Evolutionary conservation across 1,284 basidiomycete genomes (phyloP), one percentile per base, ranked within the genome.

Genomic region (Cryptococcus sp.): DNA sequence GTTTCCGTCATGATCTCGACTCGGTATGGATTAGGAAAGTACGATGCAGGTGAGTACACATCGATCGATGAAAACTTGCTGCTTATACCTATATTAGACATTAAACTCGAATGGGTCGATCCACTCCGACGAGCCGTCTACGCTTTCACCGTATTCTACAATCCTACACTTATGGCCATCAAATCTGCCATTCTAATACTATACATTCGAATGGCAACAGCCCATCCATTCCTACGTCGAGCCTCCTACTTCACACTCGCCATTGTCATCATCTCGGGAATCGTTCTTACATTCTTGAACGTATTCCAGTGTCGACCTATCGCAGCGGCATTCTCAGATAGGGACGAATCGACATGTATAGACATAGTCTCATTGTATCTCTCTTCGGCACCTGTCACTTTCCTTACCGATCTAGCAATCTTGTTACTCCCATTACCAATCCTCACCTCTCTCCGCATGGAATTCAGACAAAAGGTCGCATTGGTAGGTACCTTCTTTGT

Each of bases 341-440:
- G 57, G 44, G 49, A 58, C 7, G 47, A 58, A 11, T 66, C 67
- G 10, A 50, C 58, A 33, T 77, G 75, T 58, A 65, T 74, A 44
- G 68, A 75, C 58, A 53, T 71, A 14, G 66, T 77, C 35, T 58
- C 69, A 1, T 63, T 77, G 36, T 77, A 73, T 59, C 68, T 76
- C 44, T 66, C 73, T 7, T 66, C 71, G 2, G 70, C 73, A 10
- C 75, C 75, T 0, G 66, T 77, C 66, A 76, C 74, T 54, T 65
- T 77, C 50, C 63, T 74, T 41, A 76, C 75, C 46, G 75, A 77
- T 56, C 61, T 74, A 36, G 72, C 75, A 10, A 75, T 77, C 52
- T 63, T 77, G 35, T 60, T 73, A 23, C 64, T 76, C 4, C 75
- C 75, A 10, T 62, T 77, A 14, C 75, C 75, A 2, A 73, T 76